Evolutionary conservation across 768 basidiomycete species (phyloP).

Genomic region (Fomitopsis serialis): DNA sequence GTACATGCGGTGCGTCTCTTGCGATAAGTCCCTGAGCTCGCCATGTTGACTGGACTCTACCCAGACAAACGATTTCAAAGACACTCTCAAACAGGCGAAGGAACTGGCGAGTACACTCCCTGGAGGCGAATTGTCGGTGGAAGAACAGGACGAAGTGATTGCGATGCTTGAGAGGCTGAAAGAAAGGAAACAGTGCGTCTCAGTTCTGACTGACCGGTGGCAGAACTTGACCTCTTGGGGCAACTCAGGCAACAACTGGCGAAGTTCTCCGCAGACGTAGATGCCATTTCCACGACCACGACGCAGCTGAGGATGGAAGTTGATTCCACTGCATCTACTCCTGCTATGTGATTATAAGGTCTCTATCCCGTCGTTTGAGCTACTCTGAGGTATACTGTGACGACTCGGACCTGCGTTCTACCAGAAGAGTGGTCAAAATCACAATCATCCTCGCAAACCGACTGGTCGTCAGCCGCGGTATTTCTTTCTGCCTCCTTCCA

Average conservation of each 20-base stretch:
- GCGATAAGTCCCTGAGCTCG: background rate
- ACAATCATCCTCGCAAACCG: background rate
- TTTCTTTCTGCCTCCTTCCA: background rate
- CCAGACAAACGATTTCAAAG: constrained; percentile 72
- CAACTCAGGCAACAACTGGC: constrained; percentile 45
- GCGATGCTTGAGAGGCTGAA: constrained; percentile 58
- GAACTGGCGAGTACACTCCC: constrained; percentile 53
- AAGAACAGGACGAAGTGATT: constrained; percentile 70
- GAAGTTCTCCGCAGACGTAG: constrained; percentile 42
- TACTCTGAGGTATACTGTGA: too few species aligned
- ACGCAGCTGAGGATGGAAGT: constrained; percentile 52
- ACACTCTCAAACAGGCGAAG: constrained; percentile 50
- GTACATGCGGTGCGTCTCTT: constrained; percentile 51
- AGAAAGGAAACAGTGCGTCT: constrained; percentile 54
- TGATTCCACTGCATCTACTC: constrained; percentile 74
- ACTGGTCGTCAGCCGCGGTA: background rate
- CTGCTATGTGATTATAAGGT: constrained; percentile 25
- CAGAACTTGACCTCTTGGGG: background rate
- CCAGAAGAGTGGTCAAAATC: background rate
- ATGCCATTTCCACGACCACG: constrained; percentile 26
- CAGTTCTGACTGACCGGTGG: background rate
- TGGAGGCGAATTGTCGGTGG: constrained; percentile 64
- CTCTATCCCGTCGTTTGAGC: too few species aligned
- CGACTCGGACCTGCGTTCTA: background rate
- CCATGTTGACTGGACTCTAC: too few species aligned